A percentile compares a stretch with the other conserved stretches of the same genome.
Conservation (phyloP, 1,284 basidiomycete genomes). For the Trichosporon coremiiforme region DNA sequence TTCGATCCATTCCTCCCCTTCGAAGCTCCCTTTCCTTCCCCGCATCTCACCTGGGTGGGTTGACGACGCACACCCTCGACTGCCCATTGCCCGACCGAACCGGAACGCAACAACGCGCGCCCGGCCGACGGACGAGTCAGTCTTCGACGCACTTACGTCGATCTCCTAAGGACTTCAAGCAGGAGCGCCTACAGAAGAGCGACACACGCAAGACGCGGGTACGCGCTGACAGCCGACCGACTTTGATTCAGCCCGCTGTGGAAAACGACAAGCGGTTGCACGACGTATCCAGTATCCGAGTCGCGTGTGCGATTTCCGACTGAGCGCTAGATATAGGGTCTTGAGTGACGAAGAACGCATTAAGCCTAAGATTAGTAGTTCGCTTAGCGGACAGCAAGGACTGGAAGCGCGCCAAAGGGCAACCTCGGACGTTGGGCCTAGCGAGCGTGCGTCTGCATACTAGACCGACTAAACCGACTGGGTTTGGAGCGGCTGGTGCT, state of each 20-base stretch:
- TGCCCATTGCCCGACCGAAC: not conserved
- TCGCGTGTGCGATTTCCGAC: constrained; percentile 2
- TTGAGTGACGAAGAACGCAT: not conserved
- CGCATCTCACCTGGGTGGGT: not conserved
- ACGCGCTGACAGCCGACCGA: not conserved
- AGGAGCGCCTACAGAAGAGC: not conserved
- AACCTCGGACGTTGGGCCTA: not conserved
- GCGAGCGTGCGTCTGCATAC: not conserved
- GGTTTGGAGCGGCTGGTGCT: not conserved
- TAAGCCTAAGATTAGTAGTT: not conserved
- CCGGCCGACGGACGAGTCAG: not conserved
- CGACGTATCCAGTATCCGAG: constrained; percentile 1
- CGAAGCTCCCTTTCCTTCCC: not conserved
- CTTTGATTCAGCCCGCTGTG: not conserved
- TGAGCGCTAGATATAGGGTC: not conserved
- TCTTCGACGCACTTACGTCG: not conserved
- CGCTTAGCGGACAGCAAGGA: not conserved
- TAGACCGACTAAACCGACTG: not conserved
- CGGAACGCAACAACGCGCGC: not conserved
- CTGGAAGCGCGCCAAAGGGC: not conserved
- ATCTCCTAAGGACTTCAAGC: not conserved
- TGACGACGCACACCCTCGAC: not conserved
- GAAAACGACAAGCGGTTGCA: not conserved
- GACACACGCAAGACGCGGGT: not conserved
- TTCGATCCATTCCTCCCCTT: not conserved